Evolutionary conservation across 768 basidiomycete species (phyloP).

Genomic region (Crepidotus variabilis): DNA sequence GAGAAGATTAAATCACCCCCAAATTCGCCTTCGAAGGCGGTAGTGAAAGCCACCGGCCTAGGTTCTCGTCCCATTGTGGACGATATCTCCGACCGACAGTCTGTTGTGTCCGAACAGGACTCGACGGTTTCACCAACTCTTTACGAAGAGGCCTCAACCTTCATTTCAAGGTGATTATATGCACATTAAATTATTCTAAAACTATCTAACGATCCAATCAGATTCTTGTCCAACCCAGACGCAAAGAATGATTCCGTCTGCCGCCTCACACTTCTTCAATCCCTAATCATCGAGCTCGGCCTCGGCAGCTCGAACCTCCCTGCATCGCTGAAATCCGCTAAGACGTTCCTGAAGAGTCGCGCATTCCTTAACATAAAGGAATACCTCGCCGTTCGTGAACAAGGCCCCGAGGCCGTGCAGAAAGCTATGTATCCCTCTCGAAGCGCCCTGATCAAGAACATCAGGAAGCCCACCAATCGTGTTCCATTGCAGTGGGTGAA

Average conservation of each 20-base stretch:
- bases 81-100: constrained; percentile 44
- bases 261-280: constrained; percentile 63
- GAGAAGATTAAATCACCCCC: constrained; percentile 13
- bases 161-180: constrained; percentile 56
- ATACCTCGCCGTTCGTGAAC: constrained; percentile 61
- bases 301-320: constrained; percentile 48
- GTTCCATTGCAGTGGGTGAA: constrained; percentile 59
- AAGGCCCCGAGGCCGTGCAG: constrained; percentile 60
- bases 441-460: constrained; percentile 57
- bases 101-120: constrained; percentile 29
- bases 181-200: constrained; percentile 5
- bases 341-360: constrained; percentile 57
- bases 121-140: constrained; percentile 27
- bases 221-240: constrained; percentile 50
- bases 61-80: constrained; percentile 38
- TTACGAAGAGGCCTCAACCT: constrained; percentile 57
- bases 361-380: constrained; percentile 73
- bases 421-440: constrained; percentile 60
- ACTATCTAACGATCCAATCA: constrained; percentile 15
- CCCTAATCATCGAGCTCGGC: constrained; percentile 79
- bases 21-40: constrained; percentile 4
- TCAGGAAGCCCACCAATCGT: constrained; percentile 37
- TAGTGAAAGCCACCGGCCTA: constrained; percentile 14
- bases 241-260: constrained; percentile 38
- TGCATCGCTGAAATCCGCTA: constrained; percentile 60